Percentiles rank a stretch among this genome's conserved stretches.
phyloP scores from a whole-genome alignment of 2,329 filamentous ascomycete genomes.

The Helotiales sp. region DNA sequence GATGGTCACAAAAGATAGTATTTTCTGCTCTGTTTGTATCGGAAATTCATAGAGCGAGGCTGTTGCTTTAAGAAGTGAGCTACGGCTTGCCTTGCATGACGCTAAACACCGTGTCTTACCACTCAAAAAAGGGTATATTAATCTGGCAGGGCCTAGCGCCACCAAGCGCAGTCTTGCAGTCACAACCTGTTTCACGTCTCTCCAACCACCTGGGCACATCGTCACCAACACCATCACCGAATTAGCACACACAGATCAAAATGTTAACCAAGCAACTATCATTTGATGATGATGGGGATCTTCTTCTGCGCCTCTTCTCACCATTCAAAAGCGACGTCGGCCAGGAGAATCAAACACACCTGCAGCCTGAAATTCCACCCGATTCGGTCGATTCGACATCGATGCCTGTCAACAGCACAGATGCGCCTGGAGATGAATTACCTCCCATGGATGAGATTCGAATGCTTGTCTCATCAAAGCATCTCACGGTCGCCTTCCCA shows the following conservation, averaged over 20 bases:
- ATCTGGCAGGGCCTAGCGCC: too few species aligned
- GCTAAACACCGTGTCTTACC: too few species aligned
- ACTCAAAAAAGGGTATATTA: too few species aligned
- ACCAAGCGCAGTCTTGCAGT: too few species aligned
- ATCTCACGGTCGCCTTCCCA: slow-evolving; percentile 28
- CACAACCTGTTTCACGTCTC: too few species aligned
- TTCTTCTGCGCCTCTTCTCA: slow-evolving; percentile 7
- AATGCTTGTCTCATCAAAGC: slow-evolving; percentile 24
- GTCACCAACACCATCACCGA: neutral
- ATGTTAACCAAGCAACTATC: neutral
- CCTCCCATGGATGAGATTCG: slow-evolving; percentile 4
- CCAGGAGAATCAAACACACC: neutral
- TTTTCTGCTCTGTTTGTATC: too few species aligned
- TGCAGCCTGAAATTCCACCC: neutral
- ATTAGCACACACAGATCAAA: neutral
- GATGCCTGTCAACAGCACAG: neutral
- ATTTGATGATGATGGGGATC: slow-evolving; percentile 17
- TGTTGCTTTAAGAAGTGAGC: too few species aligned
- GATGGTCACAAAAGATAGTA: too few species aligned
- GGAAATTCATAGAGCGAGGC: too few species aligned
- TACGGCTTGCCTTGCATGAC: too few species aligned
- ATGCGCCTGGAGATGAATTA: neutral
- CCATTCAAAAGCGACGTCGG: neutral
- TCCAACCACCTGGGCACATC: too few species aligned
- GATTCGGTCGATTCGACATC: neutral